Conservation (phyloP, 1,139 yeast species). For the Taphrina wiesneri region DNA sequence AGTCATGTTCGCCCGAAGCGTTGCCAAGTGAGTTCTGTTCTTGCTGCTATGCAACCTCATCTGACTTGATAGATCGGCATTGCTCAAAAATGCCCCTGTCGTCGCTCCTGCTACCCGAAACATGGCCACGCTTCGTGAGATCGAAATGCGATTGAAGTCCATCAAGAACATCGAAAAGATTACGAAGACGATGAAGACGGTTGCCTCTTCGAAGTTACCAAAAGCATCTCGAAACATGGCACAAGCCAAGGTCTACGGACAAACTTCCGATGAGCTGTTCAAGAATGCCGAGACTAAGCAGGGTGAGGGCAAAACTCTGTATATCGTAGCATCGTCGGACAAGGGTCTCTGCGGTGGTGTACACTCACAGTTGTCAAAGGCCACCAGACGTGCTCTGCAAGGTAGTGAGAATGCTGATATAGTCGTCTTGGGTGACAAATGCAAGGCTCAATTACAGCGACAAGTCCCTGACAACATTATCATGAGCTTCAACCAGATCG, state of each 20-base stretch:
- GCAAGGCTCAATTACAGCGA: slow-evolving; percentile 84
- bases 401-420: slow-evolving; percentile 72
- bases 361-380: slow-evolving; percentile 90
- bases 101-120: slow-evolving; percentile 33
- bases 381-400: slow-evolving; percentile 57
- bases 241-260: slow-evolving; percentile 81
- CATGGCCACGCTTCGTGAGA: slow-evolving; percentile 93
- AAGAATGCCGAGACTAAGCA: slow-evolving; percentile 75
- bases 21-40: slow-evolving; percentile 2
- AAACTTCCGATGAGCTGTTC: slow-evolving; percentile 76
- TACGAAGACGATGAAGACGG: slow-evolving; percentile 99
- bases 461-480: slow-evolving; percentile 68
- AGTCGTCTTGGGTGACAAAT: slow-evolving; percentile 91
- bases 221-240: slow-evolving; percentile 96
- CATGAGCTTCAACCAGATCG: slow-evolving; percentile 82
- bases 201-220: slow-evolving; percentile 93
- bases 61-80: slow-evolving; percentile 12
- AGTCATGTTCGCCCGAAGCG: slow-evolving; percentile 27
- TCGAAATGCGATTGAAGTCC: slow-evolving; percentile 95
- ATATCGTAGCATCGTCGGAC: slow-evolving; percentile 90
- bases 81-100: slow-evolving; percentile 21
- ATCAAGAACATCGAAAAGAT: slow-evolving; percentile 98
- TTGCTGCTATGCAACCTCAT: too few species aligned
- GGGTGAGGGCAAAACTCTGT: slow-evolving; percentile 60
- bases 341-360: slow-evolving; percentile 99